phyloP scores from a whole-genome alignment of 805 yeast species.

The Candida golubevii region DNA sequence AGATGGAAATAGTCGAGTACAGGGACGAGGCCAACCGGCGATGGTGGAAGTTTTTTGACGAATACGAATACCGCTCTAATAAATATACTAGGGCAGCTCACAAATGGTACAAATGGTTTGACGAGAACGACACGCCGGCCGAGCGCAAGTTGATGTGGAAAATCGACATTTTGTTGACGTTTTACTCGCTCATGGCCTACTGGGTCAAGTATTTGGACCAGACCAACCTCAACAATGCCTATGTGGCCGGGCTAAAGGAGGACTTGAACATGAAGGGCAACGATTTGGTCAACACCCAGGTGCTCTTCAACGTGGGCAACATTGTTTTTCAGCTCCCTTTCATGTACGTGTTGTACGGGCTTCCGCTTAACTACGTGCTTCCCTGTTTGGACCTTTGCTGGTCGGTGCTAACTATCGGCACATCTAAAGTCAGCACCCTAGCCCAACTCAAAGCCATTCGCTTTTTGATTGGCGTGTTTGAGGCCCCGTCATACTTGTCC shows the following conservation, averaged over 20 bases:
- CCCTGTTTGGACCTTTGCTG: slow-evolving; percentile 20
- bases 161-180: slow-evolving; percentile 24
- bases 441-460: slow-evolving; percentile 23
- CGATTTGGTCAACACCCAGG: slow-evolving; percentile 27
- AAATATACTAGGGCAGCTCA: slow-evolving; percentile 15
- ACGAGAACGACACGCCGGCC: slow-evolving; percentile 23
- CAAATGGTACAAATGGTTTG: slow-evolving; percentile 29
- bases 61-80: slow-evolving; percentile 26
- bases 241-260: slow-evolving; percentile 23
- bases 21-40: slow-evolving; percentile 51
- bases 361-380: slow-evolving; percentile 21
- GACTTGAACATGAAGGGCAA: slow-evolving; percentile 25
- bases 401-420: slow-evolving; percentile 22
- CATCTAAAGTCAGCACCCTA: slow-evolving; percentile 16
- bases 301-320: slow-evolving; percentile 22
- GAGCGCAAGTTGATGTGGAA: slow-evolving; percentile 29
- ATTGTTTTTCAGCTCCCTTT: slow-evolving; percentile 25
- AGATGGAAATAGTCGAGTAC: slow-evolving; percentile 29
- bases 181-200: slow-evolving; percentile 29
- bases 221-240: slow-evolving; percentile 24
- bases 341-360: slow-evolving; percentile 21
- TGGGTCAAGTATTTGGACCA: slow-evolving; percentile 28
- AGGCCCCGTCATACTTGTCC: slow-evolving; percentile 25
- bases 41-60: slow-evolving; percentile 46
- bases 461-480: slow-evolving; percentile 25